Evolutionary conservation across 495 filamentous ascomycete species (phyloP).

Genomic region (Bathelium albidoporum): DNA sequence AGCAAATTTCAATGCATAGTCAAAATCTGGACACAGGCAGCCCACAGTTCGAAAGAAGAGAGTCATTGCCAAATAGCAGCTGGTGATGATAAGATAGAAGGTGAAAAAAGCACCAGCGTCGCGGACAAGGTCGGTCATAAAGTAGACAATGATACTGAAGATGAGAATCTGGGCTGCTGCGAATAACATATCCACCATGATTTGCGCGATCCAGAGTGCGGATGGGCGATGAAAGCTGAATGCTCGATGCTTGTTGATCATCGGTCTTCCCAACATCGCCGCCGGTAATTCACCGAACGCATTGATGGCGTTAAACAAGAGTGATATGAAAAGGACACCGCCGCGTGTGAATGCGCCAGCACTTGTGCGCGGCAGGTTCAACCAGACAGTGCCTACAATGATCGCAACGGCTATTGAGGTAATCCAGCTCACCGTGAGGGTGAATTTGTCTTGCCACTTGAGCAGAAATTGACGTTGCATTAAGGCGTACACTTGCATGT

Average conservation of each 20-base stretch:
- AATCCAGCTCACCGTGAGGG: constrained; percentile 62
- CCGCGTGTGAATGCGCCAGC: constrained; percentile 68
- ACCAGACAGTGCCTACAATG: constrained; percentile 67
- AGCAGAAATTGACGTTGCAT: constrained; percentile 75
- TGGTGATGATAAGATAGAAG: constrained; percentile 61
- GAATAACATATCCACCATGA: constrained; percentile 66
- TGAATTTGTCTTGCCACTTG: constrained; percentile 76
- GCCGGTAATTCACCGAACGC: constrained; percentile 61
- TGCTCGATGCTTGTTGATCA: constrained; percentile 69
- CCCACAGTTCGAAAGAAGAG: constrained; percentile 70
- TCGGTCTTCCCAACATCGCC: constrained; percentile 62
- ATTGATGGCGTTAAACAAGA: constrained; percentile 73
- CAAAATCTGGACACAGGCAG: constrained; percentile 72
- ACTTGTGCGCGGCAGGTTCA: constrained; percentile 54
- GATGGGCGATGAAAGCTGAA: constrained; percentile 73
- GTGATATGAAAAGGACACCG: constrained; percentile 62
- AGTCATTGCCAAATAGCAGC: constrained; percentile 66
- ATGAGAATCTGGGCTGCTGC: constrained; percentile 54
- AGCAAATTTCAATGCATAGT: constrained; percentile 75
- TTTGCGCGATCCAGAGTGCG: constrained; percentile 70
- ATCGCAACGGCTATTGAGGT: constrained; percentile 67
- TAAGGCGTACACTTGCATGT: constrained; percentile 68
- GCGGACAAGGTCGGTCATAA: constrained; percentile 58
- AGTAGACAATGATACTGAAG: constrained; percentile 70
- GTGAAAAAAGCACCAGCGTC: constrained; percentile 68